Evolutionary conservation across 2,329 filamentous ascomycete genomes (phyloP), one percentile per base, ranked within the genome.

Genomic region (Talaromyces albobiverticillius): DNA sequence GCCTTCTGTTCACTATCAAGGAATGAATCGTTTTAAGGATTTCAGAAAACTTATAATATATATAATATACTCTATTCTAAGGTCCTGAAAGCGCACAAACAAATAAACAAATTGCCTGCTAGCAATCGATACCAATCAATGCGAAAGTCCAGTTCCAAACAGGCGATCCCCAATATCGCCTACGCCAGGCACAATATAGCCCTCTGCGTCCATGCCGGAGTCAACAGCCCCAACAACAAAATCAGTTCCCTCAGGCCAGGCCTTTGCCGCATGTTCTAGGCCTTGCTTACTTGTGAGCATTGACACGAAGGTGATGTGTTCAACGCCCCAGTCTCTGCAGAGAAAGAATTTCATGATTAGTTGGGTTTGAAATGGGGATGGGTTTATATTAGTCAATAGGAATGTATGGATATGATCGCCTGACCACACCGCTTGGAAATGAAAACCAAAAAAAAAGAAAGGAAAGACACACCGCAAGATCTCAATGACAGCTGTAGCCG

Each of bases 161-260:
- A 67, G 51, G 18, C 65, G 54, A 57, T 67, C 65, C 2, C 65
- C 65, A 56, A 66, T 67, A 59, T 67, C 65, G 2, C 64, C 65
- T 20, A 66, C 53, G 2, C 64, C 64, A 5, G 64, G 65, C 16
- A 58, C 51, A 25, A 67, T 59, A 51, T 64, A 67, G 23, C 64
- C 63, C 42, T 59, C 58, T n/a, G 55, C 57, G 55, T 67, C 62
- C 14, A 65, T 32, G 7, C 55, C 53, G 6, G 59, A 47, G 45
- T 67, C 64, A 31, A 66, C 53, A 9, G 59, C 56, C 5, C 63
- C 64, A 13, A 67, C 61, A 18, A 64, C 59, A n/a, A 67, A 59
- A 7, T 61, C 47, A 5, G 61, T 65, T 13, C 54, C 52, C 53
- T 66, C 63, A 8, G 63, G 64, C 62, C 62, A 67, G 18, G 60